Percentiles rank a stretch among this genome's conserved stretches.
These are phyloP conservation scores for Globisporangium megalacanthum DNA, from an alignment of 352 stramenopile species.

Conservation along the genomic window DNA sequence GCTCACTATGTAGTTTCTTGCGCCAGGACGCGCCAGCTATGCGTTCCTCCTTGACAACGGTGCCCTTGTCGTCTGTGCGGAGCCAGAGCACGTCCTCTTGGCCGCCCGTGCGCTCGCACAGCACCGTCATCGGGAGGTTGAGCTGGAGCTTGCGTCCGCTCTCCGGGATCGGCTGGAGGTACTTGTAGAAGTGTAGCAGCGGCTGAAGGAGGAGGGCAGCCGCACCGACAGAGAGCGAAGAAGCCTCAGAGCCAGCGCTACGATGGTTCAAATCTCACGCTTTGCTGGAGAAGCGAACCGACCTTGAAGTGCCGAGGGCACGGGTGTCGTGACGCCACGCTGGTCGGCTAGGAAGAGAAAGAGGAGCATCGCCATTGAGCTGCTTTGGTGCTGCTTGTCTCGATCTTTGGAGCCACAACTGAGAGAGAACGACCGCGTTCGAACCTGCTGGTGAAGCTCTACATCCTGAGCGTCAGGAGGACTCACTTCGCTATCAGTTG, in stretches of 20 bases:
- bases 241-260: not conserved
- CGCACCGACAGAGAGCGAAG: not conserved
- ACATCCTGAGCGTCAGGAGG: not conserved
- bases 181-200: constrained; percentile 81
- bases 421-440: not conserved
- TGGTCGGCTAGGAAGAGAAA: too few species aligned
- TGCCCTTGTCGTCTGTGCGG: constrained; percentile 34
- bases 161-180: constrained; percentile 56
- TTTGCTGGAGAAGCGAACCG: not conserved
- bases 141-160: constrained; percentile 28
- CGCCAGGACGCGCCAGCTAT: constrained; percentile 33
- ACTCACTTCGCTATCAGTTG: too few species aligned
- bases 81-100: constrained; percentile 60
- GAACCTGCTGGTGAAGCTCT: not conserved
- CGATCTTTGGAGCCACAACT: not conserved
- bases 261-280: not conserved
- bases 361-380: too few species aligned
- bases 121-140: constrained; percentile 53
- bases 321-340: constrained; percentile 5
- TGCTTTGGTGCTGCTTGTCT: too few species aligned
- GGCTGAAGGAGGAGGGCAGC: constrained; percentile 20
- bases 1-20: constrained; percentile 47
- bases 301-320: constrained; percentile 34
- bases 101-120: constrained; percentile 48
- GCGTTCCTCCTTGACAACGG: constrained; percentile 47